These are phyloP conservation scores for Schoenoplectus triqueter DNA, from an alignment of 202 grass and related monocot genomes.

Conservation along the genomic window DNA sequence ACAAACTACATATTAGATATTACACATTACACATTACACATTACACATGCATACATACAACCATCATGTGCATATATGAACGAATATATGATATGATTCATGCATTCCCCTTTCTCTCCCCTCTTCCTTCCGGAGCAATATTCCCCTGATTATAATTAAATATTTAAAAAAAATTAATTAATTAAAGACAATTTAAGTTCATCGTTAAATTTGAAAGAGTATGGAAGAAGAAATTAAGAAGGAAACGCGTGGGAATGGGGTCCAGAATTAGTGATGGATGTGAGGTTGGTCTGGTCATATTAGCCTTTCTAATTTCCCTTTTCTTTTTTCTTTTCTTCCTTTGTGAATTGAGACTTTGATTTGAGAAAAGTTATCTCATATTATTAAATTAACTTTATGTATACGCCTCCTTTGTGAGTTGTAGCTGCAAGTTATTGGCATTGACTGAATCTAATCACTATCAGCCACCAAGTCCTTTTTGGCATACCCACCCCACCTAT, in stretches of 20 bases:
- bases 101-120: background rate
- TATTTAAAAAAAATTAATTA: background rate
- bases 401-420: too few relatives aligned
- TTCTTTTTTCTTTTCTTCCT: background rate
- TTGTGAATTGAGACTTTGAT: background rate
- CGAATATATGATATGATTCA: background rate
- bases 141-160: background rate
- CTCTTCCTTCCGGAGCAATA: conserved; percentile 23
- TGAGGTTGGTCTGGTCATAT: too few relatives aligned
- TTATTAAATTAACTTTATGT: too few relatives aligned
- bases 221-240: background rate
- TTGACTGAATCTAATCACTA: conserved; percentile 15
- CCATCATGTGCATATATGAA: background rate
- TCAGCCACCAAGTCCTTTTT: background rate
- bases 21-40: too few relatives aligned
- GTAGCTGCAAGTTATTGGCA: background rate
- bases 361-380: background rate
- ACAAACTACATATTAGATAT: background rate
- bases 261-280: too few relatives aligned
- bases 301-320: background rate
- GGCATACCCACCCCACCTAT: background rate
- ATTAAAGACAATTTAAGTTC: background rate
- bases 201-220: background rate
- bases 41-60: too few relatives aligned
- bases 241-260: background rate